These are phyloP conservation scores for Leccinellum luteum DNA, from an alignment of 768 basidiomycete species.

Conservation along the genomic window DNA sequence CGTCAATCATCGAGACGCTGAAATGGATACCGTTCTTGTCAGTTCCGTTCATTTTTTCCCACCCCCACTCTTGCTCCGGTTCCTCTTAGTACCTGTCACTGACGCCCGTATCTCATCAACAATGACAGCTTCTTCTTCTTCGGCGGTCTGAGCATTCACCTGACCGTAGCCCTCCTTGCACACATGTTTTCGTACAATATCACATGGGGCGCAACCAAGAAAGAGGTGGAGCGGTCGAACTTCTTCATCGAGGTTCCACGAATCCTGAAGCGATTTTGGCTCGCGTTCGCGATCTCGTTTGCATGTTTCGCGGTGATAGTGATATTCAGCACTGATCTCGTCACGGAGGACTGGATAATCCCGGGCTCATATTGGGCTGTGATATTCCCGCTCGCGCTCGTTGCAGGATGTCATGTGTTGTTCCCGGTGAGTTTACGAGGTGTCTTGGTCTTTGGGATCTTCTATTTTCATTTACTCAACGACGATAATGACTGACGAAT, in stretches of 20 bases:
- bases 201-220: conserved; percentile 61
- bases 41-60: neutral
- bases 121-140: conserved; percentile 49
- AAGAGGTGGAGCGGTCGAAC: conserved; percentile 86
- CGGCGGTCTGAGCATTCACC: conserved; percentile 52
- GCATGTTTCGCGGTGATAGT: conserved; percentile 51
- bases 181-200: conserved; percentile 62
- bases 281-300: conserved; percentile 56
- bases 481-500: neutral
- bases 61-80: neutral
- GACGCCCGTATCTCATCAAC: neutral
- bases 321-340: conserved; percentile 46
- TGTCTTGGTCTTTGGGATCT: neutral
- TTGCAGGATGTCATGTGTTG: conserved; percentile 62
- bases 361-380: conserved; percentile 67
- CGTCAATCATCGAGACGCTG: conserved; percentile 22
- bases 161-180: conserved; percentile 51
- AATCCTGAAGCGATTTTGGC: conserved; percentile 77
- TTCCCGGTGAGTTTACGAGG: conserved; percentile 59
- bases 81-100: neutral
- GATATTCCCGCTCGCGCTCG: conserved; percentile 70
- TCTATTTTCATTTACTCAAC: neutral
- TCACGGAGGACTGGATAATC: conserved; percentile 67
- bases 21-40: conserved; percentile 38
- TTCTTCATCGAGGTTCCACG: conserved; percentile 89